Evolutionary conservation across 306 rosid species (phyloP).

Genomic region (Cicer cuneatum): DNA sequence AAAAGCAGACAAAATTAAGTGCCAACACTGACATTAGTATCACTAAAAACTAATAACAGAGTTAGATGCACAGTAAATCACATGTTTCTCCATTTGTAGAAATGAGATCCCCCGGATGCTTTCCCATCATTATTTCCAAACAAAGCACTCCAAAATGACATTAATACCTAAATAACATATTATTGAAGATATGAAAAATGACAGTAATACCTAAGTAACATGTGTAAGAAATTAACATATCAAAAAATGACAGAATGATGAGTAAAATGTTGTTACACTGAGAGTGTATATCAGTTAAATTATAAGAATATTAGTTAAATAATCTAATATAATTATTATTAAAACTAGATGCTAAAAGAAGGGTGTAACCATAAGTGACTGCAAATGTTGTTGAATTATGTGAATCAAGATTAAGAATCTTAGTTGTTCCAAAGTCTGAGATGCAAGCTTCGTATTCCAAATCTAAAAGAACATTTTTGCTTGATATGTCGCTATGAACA

Average conservation of each 20-base stretch:
- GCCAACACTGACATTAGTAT: no score
- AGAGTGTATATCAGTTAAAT: no score
- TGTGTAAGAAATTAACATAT: no score
- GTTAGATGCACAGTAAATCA: no score
- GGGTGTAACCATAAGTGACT: conserved; percentile 43
- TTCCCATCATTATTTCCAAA: conserved; percentile 45
- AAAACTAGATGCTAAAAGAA: not conserved
- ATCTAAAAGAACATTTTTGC: conserved; percentile 47
- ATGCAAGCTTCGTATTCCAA: conserved; percentile 39
- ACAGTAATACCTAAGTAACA: not conserved
- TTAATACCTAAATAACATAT: conserved; percentile 8
- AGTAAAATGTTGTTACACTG: no score
- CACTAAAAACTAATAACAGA: no score
- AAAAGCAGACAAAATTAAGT: no score
- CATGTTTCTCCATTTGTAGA: no score
- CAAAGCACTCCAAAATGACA: conserved; percentile 40
- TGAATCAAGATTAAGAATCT: conserved; percentile 40
- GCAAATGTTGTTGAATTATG: conserved; percentile 39
- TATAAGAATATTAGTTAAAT: no score
- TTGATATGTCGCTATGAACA: conserved; percentile 48
- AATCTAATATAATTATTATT: no score
- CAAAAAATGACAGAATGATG: no score
- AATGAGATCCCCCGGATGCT: conserved; percentile 42
- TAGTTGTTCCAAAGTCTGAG: conserved; percentile 44
- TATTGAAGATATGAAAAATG: not conserved